phyloP scores from a whole-genome alignment of 2,329 filamentous ascomycete genomes.

The Salinomyces thailandicus region DNA sequence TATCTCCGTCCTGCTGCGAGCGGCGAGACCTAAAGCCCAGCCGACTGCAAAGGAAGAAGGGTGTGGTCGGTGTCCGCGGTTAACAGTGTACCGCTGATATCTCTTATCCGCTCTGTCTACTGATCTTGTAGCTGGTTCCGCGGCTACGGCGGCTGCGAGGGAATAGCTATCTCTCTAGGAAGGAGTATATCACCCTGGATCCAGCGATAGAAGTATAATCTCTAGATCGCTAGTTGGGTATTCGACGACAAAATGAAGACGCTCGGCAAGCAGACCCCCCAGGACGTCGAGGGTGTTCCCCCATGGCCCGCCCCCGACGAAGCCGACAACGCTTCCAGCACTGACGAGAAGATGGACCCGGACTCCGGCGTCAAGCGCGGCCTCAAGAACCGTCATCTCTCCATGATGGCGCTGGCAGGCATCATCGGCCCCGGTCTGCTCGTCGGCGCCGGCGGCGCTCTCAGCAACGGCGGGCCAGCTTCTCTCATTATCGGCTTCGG shows the following conservation, averaged over 20 bases:
- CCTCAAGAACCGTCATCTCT: constrained; percentile 56
- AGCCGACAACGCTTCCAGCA: neutral
- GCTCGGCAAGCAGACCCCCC: constrained; percentile 1
- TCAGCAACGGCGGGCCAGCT: constrained; percentile 59
- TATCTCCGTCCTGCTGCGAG: too few relatives aligned
- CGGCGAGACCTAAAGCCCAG: too few relatives aligned
- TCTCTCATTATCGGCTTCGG: constrained; percentile 63
- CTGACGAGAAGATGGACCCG: constrained; percentile 36
- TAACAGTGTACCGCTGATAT: neutral
- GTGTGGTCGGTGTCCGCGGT: neutral
- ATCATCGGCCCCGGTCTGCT: constrained; percentile 60
- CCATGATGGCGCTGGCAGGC: constrained; percentile 43
- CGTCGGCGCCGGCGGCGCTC: constrained; percentile 59
- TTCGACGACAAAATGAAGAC: constrained; percentile 1
- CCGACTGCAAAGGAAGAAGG: neutral
- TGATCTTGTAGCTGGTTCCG: too few relatives aligned
- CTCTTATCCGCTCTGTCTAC: too few relatives aligned
- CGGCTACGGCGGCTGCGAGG: too few relatives aligned
- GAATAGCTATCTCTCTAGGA: too few relatives aligned
- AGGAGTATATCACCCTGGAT: too few relatives aligned
- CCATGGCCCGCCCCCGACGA: constrained; percentile 3
- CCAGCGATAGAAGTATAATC: too few relatives aligned
- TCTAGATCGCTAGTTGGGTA: neutral
- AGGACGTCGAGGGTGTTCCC: constrained; percentile 1
- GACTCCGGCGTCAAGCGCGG: constrained; percentile 58